Evolutionary conservation across 2,329 filamentous ascomycete species (phyloP).

Genomic region (Monosporascus sp.): DNA sequence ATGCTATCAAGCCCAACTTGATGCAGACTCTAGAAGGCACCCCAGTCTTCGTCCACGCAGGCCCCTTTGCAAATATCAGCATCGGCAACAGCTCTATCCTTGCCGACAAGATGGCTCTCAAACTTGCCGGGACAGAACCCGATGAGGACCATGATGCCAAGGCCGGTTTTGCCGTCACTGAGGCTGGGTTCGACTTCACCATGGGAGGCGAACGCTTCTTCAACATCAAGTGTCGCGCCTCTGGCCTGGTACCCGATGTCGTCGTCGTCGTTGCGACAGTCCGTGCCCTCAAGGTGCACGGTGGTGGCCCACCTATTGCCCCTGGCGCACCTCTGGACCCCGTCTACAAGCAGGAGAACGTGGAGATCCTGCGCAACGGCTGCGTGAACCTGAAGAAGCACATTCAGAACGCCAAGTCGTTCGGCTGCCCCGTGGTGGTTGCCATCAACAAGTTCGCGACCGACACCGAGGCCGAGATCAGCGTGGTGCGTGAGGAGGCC

Average conservation of each 20-base stretch:
- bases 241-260: constrained; percentile 85
- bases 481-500: constrained; percentile 83
- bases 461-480: constrained; percentile 87
- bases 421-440: constrained; percentile 90
- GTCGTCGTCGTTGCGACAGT: constrained; percentile 95
- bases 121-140: constrained; percentile 88
- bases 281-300: constrained; percentile 92
- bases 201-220: constrained; percentile 99
- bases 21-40: constrained; percentile 98
- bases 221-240: constrained; percentile 98
- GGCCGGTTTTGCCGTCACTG: constrained; percentile 89
- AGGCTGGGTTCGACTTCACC: constrained; percentile 98
- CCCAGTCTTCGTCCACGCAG: constrained; percentile 94
- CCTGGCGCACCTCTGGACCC: constrained; percentile 80
- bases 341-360: constrained; percentile 89
- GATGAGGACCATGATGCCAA: constrained; percentile 81
- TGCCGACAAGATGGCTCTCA: constrained; percentile 90
- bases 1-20: constrained; percentile 97
- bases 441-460: constrained; percentile 96
- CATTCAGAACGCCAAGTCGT: constrained; percentile 81
- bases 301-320: constrained; percentile 88
- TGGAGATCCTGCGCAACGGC: constrained; percentile 81
- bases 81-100: constrained; percentile 95
- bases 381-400: constrained; percentile 96
- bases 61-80: constrained; percentile 96